phyloP scores from a whole-genome alignment of 1,139 yeast species.

The Yamadazyma kanchanaburiensis region DNA sequence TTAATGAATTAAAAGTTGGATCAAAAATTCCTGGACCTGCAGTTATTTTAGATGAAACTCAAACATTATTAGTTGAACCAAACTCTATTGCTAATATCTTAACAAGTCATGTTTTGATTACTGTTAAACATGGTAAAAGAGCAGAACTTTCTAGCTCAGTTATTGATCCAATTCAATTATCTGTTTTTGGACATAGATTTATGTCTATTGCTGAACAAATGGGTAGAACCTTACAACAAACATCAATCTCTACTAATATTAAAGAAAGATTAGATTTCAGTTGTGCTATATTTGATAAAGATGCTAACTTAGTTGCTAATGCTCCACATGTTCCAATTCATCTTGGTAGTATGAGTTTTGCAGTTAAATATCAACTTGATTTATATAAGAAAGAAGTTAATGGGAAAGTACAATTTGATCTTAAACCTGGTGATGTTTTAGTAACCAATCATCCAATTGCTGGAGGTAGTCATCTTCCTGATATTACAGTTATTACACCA shows the following conservation, averaged over 20 bases:
- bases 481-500: slow-evolving; percentile 76
- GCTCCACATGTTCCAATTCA: slow-evolving; percentile 91
- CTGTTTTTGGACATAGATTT: slow-evolving; percentile 79
- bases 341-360: slow-evolving; percentile 83
- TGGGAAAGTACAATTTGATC: slow-evolving; percentile 28
- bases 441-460: slow-evolving; percentile 77
- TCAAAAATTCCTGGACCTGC: slow-evolving; percentile 64
- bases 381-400: slow-evolving; percentile 42
- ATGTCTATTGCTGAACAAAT: slow-evolving; percentile 90
- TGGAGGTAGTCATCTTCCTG: slow-evolving; percentile 84
- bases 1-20: slow-evolving; percentile 54
- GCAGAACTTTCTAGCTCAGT: slow-evolving; percentile 9
- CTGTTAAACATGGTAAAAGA: slow-evolving; percentile 8
- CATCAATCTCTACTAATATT: slow-evolving; percentile 82
- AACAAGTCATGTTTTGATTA: slow-evolving; percentile 15
- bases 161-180: slow-evolving; percentile 68
- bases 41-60: slow-evolving; percentile 16
- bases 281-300: slow-evolving; percentile 74
- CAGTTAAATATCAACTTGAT: slow-evolving; percentile 66
- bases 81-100: slow-evolving; percentile 12
- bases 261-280: slow-evolving; percentile 83
- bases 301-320: slow-evolving; percentile 78
- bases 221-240: slow-evolving; percentile 79
- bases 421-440: slow-evolving; percentile 68
- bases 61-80: slow-evolving; percentile 16